Evolutionary conservation across 164 flowering plant species (phyloP), one percentile per base, ranked within the genome.

Genomic region (Pachysandra terminalis): DNA sequence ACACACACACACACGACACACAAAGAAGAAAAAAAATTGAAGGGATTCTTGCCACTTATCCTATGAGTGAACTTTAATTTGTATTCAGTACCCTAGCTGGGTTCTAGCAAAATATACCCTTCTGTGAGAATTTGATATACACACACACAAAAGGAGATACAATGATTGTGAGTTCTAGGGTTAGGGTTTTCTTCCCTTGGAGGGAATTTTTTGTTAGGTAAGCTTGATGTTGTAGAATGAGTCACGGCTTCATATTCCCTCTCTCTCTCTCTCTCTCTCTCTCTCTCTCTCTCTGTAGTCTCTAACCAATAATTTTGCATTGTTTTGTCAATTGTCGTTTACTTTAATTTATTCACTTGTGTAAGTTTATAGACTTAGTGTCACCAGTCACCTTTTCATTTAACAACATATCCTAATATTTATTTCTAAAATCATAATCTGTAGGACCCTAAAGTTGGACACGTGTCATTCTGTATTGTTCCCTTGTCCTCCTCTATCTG

Each of bases 181-280:
- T 49, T 70, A 73, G 74, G 73, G 76, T 63, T 78, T 63, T 74
- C 53, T 59, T n/a, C n/a, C 71, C n/a, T 45, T 68, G 65, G 17
- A 68, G 64, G 73, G 79, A 26, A 78, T 60, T 63, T n/a, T 67
- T 65, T 63, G 83, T 78, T 78, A 69, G 82, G 80, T 81, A 71
- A 32, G 48, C 73, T 28, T 60, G 75, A 68, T 72, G 74, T 77
- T 80, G 73, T 75, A 75, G 75, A 73, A 81, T 68, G 88, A 82
- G 88, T 85, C 85, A 84, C 84, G 84, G 78, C 77, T 79, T 77
- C 60, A 70, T 64, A 62, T 74, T 79, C 80, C 71, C 67, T 53
- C 53, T 51, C n/a, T n/a, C n/a, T n/a, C n/a, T n/a, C n/a, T n/a
- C n/a, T n/a, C n/a, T n/a, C n/a, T n/a, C n/a, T n/a, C n/a, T n/a